These are phyloP conservation scores for Cucurbitaria berberidis DNA, from an alignment of 2,329 filamentous ascomycete species.

Conservation along the genomic window DNA sequence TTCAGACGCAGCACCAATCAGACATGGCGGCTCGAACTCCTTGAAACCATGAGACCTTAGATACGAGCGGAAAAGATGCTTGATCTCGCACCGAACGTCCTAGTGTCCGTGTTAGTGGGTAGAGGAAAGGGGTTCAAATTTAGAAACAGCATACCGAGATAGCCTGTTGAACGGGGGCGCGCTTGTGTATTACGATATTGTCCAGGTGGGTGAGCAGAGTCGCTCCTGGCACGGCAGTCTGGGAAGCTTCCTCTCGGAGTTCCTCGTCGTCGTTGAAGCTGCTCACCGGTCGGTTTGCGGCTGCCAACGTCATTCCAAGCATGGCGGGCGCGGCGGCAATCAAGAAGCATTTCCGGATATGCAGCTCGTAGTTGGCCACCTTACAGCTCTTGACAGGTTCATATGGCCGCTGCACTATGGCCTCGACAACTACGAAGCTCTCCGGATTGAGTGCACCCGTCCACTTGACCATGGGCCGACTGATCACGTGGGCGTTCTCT, in stretches of 20 bases:
- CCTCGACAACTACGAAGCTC: slow-evolving; percentile 83
- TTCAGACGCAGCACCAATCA: slow-evolving; percentile 89
- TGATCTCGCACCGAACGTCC: too few relatives aligned
- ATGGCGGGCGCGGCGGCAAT: slow-evolving; percentile 67
- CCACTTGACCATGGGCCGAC: slow-evolving; percentile 95
- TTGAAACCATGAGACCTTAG: slow-evolving; percentile 76
- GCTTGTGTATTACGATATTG: too few relatives aligned
- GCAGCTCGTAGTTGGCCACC: slow-evolving; percentile 81
- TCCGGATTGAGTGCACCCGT: slow-evolving; percentile 75
- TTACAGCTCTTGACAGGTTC: slow-evolving; percentile 89
- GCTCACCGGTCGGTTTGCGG: slow-evolving; percentile 62
- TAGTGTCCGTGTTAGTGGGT: too few relatives aligned
- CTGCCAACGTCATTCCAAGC: too few relatives aligned
- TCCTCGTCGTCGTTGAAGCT: slow-evolving; percentile 67
- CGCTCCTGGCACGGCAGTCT: too few relatives aligned
- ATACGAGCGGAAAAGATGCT: too few relatives aligned
- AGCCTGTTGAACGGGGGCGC: too few relatives aligned
- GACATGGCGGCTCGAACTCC: slow-evolving; percentile 85
- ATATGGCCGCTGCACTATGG: slow-evolving; percentile 77
- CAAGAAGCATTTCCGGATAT: slow-evolving; percentile 84
- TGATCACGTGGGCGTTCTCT: slow-evolving; percentile 66
- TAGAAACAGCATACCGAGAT: too few relatives aligned
- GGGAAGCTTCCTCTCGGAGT: too few relatives aligned
- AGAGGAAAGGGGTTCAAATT: too few relatives aligned
- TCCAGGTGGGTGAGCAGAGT: too few relatives aligned